These are phyloP conservation scores for Ustilago sp. DNA, from an alignment of 1,284 basidiomycete genomes.

Conservation along the genomic window DNA sequence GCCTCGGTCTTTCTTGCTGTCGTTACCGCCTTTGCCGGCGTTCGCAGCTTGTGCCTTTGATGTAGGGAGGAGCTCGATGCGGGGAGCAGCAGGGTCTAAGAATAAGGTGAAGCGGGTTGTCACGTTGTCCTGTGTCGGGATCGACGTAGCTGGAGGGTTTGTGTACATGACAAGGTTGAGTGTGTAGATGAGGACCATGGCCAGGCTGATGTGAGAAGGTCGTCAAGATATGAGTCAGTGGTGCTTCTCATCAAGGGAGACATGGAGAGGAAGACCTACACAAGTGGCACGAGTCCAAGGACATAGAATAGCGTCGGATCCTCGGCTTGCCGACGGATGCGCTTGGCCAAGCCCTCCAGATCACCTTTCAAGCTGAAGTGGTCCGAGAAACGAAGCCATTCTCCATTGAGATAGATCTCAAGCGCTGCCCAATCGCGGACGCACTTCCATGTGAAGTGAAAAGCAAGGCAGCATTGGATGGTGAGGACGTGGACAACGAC, in stretches of 20 bases:
- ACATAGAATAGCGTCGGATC: slow-evolving; percentile 31
- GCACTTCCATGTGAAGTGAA: slow-evolving; percentile 44
- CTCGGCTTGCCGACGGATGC: slow-evolving; percentile 23
- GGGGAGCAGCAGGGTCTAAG: slow-evolving; percentile 26
- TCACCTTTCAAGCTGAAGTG: not conserved
- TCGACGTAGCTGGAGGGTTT: slow-evolving; percentile 16
- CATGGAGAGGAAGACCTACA: slow-evolving; percentile 24
- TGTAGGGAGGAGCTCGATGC: slow-evolving; percentile 27
- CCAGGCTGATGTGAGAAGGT: slow-evolving; percentile 9
- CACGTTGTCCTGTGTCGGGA: slow-evolving; percentile 3
- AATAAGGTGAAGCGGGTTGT: slow-evolving; percentile 23
- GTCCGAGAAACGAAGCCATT: slow-evolving; percentile 9
- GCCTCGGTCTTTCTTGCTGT: slow-evolving; percentile 12
- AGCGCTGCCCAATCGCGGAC: slow-evolving; percentile 35
- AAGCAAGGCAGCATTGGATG: slow-evolving; percentile 19
- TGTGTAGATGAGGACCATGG: slow-evolving; percentile 39
- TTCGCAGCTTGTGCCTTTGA: not conserved
- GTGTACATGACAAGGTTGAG: slow-evolving; percentile 28
- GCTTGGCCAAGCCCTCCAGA: slow-evolving; percentile 12
- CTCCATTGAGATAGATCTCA: slow-evolving; percentile 27
- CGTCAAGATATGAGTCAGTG: not conserved
- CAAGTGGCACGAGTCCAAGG: slow-evolving; percentile 32
- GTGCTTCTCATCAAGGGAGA: not conserved
- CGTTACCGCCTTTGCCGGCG: slow-evolving; percentile 11
- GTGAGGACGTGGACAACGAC: slow-evolving; percentile 26